Base-by-base conservation (phyloP, 306 rosid species). In the Cucurbita argyrosperma region DNA sequence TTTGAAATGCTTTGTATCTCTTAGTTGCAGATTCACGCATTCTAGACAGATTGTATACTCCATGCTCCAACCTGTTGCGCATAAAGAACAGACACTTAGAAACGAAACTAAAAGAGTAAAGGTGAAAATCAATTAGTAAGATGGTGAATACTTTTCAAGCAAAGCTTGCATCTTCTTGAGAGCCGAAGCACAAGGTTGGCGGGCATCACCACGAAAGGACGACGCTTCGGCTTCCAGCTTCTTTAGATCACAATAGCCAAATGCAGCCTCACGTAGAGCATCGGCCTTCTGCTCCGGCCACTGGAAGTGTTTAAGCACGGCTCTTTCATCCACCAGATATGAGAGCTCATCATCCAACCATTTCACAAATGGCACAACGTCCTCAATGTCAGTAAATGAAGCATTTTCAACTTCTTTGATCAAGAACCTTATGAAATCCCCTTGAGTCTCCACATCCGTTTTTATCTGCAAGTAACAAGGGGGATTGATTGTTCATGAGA, bases 271-370 rank as follows among this genome's bases (percentile, higher is more conserved):
- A 3, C 99, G 89, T 76, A 95, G 80, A 0, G 96, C 96, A 47
- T 95, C 99, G 0, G 99, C 99, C 77, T 95, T 95, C 43, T 89
- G 88, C 87, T 95, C 99, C 3, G 99, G 99, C 99, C 99, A 95
- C 12, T 95, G 80, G 26, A 95, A 95, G 84, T 95, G 99, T 76
- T 95, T 95, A 63, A 95, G 83, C 79, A 95, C 99, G 18, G 99
- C 99, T 82, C 99, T 91, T 88, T 95, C 99, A 40, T 95, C 99
- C 74, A 95, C 99, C 97, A 95, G 79, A 80, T 85, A 91, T 7
- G 97, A 89, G 74, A 95, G 96, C 82, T 95, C 99, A 39, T 95
- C 99, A 64, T 95, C 99, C 38, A 95, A 91, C 99, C 99, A 95
- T 84, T 95, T 95, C 64, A 95, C 97, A 67, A 95, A 95, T 80